These are phyloP conservation scores for Coix lacrymajobi DNA, from an alignment of 176 grass and related monocot genomes.

Conservation along the genomic window DNA sequence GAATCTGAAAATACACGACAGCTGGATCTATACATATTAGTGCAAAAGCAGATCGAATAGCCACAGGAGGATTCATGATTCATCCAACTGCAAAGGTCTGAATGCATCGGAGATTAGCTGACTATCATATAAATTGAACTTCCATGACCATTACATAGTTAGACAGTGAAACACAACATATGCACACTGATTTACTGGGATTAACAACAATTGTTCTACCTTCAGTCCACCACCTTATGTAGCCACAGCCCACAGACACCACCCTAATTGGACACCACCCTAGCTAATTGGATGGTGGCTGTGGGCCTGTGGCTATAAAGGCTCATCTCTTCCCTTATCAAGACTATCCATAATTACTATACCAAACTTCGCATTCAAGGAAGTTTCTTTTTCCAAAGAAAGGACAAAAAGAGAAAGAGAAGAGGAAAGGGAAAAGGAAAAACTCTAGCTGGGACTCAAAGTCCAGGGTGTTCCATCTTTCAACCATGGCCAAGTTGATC, in stretches of 20 bases:
- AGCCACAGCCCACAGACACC: not conserved
- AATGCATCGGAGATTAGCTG: not conserved
- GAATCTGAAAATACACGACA: not conserved
- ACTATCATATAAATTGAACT: not conserved
- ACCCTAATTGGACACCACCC: not conserved
- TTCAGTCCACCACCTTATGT: not conserved
- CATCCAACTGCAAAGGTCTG: not conserved
- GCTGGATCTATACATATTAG: not conserved
- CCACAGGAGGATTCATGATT: too few relatives aligned
- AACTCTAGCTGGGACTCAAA: slow-evolving; percentile 8
- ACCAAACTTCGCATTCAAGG: slow-evolving; percentile 61
- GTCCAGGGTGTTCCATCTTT: not conserved
- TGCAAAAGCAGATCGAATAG: too few relatives aligned
- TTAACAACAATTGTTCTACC: not conserved
- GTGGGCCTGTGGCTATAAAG: not conserved
- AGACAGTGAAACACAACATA: not conserved
- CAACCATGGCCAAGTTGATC: not conserved
- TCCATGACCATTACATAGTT: slow-evolving; percentile 3
- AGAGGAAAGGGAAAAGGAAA: not conserved
- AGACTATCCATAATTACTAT: slow-evolving; percentile 62
- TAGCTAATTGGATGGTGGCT: not conserved
- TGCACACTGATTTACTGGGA: slow-evolving; percentile 3
- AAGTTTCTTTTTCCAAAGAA: slow-evolving; percentile 16
- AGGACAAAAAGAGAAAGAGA: not conserved
- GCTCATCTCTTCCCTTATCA: slow-evolving; percentile 31